Evolutionary conservation across 169 alveolate species (phyloP).

Genomic region (Toxoplasma gondii): DNA sequence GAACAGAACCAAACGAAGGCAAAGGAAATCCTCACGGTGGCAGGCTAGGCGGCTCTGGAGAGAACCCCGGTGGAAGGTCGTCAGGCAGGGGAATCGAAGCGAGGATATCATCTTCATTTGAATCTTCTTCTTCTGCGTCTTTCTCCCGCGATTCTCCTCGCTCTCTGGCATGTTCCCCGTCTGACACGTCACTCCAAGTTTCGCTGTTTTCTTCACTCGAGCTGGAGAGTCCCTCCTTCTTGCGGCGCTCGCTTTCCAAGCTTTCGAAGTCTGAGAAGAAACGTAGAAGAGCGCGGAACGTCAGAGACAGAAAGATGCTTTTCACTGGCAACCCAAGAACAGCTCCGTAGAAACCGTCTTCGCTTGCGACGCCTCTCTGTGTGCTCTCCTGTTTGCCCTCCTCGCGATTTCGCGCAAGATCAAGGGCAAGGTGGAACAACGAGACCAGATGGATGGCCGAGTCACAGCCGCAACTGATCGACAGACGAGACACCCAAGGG

Average conservation of each 20-base stretch:
- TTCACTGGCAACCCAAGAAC: no score
- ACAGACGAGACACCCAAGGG: no score
- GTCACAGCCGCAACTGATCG: no score
- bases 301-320: no score
- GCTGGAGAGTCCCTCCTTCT: background rate
- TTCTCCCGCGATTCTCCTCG: background rate
- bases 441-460: no score
- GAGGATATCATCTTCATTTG: constrained; percentile 5
- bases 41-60: background rate
- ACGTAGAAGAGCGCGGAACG: background rate
- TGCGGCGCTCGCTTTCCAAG: background rate
- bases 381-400: no score
- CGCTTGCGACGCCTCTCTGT: no score
- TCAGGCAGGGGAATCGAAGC: constrained; percentile 6
- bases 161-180: background rate
- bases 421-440: no score
- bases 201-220: background rate
- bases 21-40: background rate
- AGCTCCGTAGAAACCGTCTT: no score
- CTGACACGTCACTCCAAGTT: background rate
- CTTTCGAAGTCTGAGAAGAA: background rate
- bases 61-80: background rate
- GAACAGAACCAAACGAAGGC: background rate
- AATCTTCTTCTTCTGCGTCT: background rate
- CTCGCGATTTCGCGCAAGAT: no score